Base-by-base conservation (phyloP, 768 basidiomycete genomes). In the Boletus reticuloceps region DNA sequence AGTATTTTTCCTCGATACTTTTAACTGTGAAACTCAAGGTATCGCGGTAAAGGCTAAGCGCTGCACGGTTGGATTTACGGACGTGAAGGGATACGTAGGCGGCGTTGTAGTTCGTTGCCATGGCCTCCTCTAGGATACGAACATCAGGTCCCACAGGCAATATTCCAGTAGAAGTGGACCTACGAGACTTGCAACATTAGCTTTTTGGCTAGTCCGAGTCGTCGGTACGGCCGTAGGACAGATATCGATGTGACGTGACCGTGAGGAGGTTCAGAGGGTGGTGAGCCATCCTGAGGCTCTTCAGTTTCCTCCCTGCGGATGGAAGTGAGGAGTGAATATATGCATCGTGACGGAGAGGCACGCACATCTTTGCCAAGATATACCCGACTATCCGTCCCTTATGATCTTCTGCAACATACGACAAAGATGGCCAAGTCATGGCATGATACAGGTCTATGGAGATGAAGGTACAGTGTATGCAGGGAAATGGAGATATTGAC, bases 221-320 rank as follows among this genome's bases (percentile, higher is more conserved):
- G 82, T 42, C 95, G 79, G 66, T 97, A 93, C 14, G 91, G 86
- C 56, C 95, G 80, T 34, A 98, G 75, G 3, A 98, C 95, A 0
- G 94, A 96, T 66, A 98, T 98, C 6, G 95, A 97, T 14, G 94
- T 98, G 66, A 98, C 91, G 65, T 98, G 95, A 0, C 95, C 95
- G 59, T 94, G 89, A 0, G 83, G 77, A 22, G 80, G 78, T 2
- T 79, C 79, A 27, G 65, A 22, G n/a, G 84, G 82, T 47, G 87
- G 55, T 13, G 63, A 73, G 13, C 75, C 69, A 13, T 83, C 83
- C 53, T 80, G 80, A 56, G 54, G 49, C 27, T 71, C 70, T 37
- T 71, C 69, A 2, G 47, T 50, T 37, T 81, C 79, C 59, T 91
- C 89, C 85, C 88, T 90, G 62, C 22, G 31, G 57, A 56, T 37